phyloP scores from a whole-genome alignment of 768 basidiomycete genomes.

The Tephrocybe sp. region DNA sequence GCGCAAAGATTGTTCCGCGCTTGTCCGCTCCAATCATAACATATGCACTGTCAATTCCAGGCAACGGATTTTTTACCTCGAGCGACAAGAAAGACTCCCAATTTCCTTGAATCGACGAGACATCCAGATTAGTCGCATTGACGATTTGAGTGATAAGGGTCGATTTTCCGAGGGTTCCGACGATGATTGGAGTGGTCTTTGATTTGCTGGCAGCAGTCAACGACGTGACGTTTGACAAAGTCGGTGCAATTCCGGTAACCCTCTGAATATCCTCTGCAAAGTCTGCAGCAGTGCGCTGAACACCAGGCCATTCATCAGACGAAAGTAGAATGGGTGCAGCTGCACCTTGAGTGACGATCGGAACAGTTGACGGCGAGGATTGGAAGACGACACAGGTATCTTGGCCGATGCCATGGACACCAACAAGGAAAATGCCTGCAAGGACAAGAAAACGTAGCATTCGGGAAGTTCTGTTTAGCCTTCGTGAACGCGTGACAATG shows the following conservation, averaged over 20 bases:
- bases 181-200: conserved; percentile 48
- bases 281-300: conserved; percentile 58
- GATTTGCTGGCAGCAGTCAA: conserved; percentile 21
- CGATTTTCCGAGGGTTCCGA: conserved; percentile 64
- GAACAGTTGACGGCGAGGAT: conserved; percentile 36
- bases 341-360: conserved; percentile 42
- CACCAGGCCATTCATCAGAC: conserved; percentile 63
- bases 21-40: conserved; percentile 71
- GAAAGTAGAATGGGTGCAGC: conserved; percentile 53
- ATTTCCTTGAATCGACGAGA: conserved; percentile 55
- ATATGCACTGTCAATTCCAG: conserved; percentile 59
- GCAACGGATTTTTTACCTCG: conserved; percentile 54
- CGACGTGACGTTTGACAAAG: conserved; percentile 45
- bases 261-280: conserved; percentile 61
- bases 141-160: conserved; percentile 52
- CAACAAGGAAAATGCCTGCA: conserved; percentile 1
- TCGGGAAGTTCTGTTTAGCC: no score
- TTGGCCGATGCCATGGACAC: conserved; percentile 48
- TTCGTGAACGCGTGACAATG: no score
- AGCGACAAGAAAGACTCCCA: conserved; percentile 65
- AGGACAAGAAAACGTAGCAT: conserved; percentile 11
- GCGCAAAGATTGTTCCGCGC: conserved; percentile 63
- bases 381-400: conserved; percentile 47
- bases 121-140: conserved; percentile 51
- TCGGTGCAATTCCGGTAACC: conserved; percentile 55